Base-by-base conservation (phyloP, 805 yeast species). In the Sugiyamaella americana region DNA sequence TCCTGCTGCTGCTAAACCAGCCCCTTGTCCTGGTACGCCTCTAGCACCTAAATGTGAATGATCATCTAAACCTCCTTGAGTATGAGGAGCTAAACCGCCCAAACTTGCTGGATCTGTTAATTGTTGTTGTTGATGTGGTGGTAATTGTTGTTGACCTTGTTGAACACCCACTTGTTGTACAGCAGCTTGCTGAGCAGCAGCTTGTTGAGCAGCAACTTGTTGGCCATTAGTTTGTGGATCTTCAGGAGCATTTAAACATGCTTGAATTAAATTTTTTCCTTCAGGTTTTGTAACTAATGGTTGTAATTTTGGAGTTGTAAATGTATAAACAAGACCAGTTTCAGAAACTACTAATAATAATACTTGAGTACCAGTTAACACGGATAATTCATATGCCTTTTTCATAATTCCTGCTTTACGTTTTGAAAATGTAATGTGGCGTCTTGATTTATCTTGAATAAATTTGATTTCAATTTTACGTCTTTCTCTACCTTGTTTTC, bases 361-460 rank as follows among this genome's bases (percentile, higher is more conserved):
- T 23, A 93, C 98, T 68, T 93, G 98, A 26, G 98, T 93, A 48
- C 98, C 98, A 11, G 98, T 93, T 58, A 93, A 76, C 44, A 93
- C 98, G 18, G 95, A 84, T 54, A 93, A 75, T 66, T 93, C 98
- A 69, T 91, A 93, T n/a, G 98, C 98, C 72, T 93, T 93, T 72
- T 93, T 93, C 98, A 93, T 93, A 61, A 93, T 91, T 58, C 98
- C 98, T 40, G 96, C 98, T 70, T 91, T 91, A 70, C 98, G 84
- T 72, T 93, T 93, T 45, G 97, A 87, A 62, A 93, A 93, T 24
- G 98, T 93, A 59, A 93, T 94, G 69, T 93, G 98, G 62, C 98
- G 86, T 66, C 98, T 81, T 18, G 96, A 87, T 71, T 93, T 93
- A 68, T 93, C 97, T 71, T 91, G 96, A 61, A 93, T 93, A 63